A percentile compares a stretch with the other conserved stretches of the same genome.
phyloP scores from a whole-genome alignment of 257 asterid genomes.

The Lycium barbarum region DNA sequence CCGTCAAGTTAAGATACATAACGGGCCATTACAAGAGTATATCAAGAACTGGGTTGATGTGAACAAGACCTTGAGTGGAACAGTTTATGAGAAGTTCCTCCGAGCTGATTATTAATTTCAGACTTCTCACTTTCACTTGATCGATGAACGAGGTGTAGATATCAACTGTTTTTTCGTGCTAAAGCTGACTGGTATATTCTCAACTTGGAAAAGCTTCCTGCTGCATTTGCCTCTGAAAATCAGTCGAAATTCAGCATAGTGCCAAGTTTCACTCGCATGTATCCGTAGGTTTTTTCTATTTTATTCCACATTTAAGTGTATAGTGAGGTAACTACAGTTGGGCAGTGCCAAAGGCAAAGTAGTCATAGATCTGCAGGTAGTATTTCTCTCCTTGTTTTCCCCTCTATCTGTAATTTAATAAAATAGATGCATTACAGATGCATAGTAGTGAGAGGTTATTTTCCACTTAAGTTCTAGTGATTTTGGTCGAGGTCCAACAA shows the following conservation, averaged over 20 bases:
- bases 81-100: slow-evolving; percentile 73
- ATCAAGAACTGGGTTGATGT: slow-evolving; percentile 85
- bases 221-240: neutral
- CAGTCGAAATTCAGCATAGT: slow-evolving; percentile 12
- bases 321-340: slow-evolving; percentile 12
- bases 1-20: slow-evolving; percentile 92
- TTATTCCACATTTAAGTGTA: slow-evolving; percentile 11
- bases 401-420: neutral
- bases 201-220: slow-evolving; percentile 35
- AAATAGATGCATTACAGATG: neutral
- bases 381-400: slow-evolving; percentile 15
- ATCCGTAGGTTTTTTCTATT: neutral
- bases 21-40: slow-evolving; percentile 71
- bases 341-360: slow-evolving; percentile 16
- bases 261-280: neutral
- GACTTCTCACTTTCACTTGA: slow-evolving; percentile 34
- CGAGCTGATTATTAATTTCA: slow-evolving; percentile 57
- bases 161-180: slow-evolving; percentile 27
- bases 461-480: neutral
- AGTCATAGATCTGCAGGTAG: slow-evolving; percentile 15
- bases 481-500: neutral
- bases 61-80: slow-evolving; percentile 65
- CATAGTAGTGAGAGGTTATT: neutral
- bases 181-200: slow-evolving; percentile 31
- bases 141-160: slow-evolving; percentile 41